These are phyloP conservation scores for Eucalyptus tenuipes DNA, from an alignment of 345 rosid genomes.

Conservation along the genomic window DNA sequence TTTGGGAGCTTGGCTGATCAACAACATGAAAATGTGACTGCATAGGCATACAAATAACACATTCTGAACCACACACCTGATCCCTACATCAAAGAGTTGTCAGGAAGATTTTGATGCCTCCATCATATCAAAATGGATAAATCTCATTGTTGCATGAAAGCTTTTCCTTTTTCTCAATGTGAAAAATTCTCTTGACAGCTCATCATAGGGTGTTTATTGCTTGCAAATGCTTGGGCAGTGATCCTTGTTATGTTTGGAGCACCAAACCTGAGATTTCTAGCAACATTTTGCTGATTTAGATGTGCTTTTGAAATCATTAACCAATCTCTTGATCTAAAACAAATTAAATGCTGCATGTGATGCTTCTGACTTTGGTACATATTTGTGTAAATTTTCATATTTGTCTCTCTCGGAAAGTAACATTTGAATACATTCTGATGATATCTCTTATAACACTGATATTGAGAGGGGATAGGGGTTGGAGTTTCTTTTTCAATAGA, in stretches of 20 bases:
- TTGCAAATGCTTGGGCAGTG: background rate
- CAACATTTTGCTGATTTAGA: background rate
- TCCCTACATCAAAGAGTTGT: background rate
- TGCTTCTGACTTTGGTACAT: background rate
- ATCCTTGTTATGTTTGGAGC: background rate
- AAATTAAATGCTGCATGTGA: background rate
- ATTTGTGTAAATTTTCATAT: background rate
- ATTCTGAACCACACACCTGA: background rate
- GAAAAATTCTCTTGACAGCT: background rate
- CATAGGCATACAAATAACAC: background rate
- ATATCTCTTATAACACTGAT: background rate
- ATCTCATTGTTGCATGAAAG: background rate
- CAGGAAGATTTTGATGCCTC: background rate
- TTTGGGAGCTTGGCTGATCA: background rate
- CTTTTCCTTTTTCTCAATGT: background rate
- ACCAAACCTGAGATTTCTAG: background rate
- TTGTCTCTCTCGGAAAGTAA: background rate
- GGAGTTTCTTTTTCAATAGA: background rate
- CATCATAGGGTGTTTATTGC: background rate
- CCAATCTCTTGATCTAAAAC: background rate
- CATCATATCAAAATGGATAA: background rate
- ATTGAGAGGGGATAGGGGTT: background rate
- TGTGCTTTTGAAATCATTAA: background rate
- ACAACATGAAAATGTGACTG: background rate
- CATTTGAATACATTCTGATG: background rate